Percentiles rank a stretch among this genome's conserved stretches.
phyloP scores from a whole-genome alignment of 352 stramenopile genomes.

The Globisporangium nagaii region DNA sequence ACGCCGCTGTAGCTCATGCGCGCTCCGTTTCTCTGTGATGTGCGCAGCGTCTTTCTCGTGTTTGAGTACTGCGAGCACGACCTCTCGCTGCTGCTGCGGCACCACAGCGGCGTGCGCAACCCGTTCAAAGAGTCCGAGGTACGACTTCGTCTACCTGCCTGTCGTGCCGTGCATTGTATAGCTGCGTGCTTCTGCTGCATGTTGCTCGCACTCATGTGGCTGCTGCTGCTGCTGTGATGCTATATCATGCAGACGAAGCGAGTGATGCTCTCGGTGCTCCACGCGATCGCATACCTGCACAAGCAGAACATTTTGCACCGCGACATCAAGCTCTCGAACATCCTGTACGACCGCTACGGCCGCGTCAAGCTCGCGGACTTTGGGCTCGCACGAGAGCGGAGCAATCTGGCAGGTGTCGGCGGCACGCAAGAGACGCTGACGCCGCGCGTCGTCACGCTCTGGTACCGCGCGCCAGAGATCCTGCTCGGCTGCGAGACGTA shows the following conservation, averaged over 20 bases:
- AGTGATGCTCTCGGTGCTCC: conserved; percentile 88
- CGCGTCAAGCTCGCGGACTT: conserved; percentile 67
- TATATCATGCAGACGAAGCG: conserved; percentile 45
- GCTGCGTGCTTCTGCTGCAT: too few relatives aligned
- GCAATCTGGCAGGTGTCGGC: conserved; percentile 44
- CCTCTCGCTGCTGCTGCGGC: conserved; percentile 55
- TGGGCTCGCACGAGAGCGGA: conserved; percentile 40
- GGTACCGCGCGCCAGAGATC: conserved; percentile 92
- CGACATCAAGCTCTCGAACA: conserved; percentile 94
- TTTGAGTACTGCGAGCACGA: conserved; percentile 91
- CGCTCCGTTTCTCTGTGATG: not conserved
- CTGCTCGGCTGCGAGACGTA: conserved; percentile 87
- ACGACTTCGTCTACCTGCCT: too few relatives aligned
- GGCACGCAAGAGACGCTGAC: conserved; percentile 19
- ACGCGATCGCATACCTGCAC: conserved; percentile 75
- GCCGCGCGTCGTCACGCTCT: conserved; percentile 93
- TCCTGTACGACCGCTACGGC: conserved; percentile 87
- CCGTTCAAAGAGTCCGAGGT: conserved; percentile 81
- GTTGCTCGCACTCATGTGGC: not conserved
- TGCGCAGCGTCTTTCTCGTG: conserved; percentile 76
- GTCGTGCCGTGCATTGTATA: too few relatives aligned
- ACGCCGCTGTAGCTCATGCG: too few relatives aligned
- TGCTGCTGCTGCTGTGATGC: too few relatives aligned
- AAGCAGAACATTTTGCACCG: conserved; percentile 80
- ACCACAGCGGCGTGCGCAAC: conserved; percentile 41